Evolutionary conservation across 441 rosid genomes (phyloP).

Genomic region (Hypseocharis bilobata): DNA sequence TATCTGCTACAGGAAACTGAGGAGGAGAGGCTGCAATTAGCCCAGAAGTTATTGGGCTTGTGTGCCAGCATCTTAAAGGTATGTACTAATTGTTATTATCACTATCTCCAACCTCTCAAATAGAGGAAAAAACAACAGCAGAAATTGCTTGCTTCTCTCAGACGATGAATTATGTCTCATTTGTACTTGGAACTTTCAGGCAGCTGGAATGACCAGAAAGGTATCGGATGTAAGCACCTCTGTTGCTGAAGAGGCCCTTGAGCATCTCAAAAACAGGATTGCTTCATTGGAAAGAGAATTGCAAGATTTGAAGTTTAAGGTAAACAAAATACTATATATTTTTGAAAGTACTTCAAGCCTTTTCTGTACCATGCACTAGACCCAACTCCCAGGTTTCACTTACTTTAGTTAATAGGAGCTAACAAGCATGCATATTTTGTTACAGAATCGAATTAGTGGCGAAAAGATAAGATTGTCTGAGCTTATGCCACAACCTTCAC

Average conservation of each 20-base stretch:
- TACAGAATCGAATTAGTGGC: slow-evolving; percentile 44
- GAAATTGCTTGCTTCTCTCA: no score
- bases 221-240: slow-evolving; percentile 44
- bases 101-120: no score
- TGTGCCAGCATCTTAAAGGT: slow-evolving; percentile 69
- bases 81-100: no score
- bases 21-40: slow-evolving; percentile 56
- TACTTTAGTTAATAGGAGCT: background rate
- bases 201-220: slow-evolving; percentile 51
- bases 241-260: slow-evolving; percentile 73
- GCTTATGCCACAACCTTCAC: slow-evolving; percentile 45
- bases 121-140: no score
- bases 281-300: slow-evolving; percentile 58
- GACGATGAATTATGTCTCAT: no score
- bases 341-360: no score
- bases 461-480: slow-evolving; percentile 54
- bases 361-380: no score
- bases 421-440: slow-evolving; percentile 2
- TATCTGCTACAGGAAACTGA: slow-evolving; percentile 50
- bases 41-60: slow-evolving; percentile 52
- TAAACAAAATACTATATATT: slow-evolving; percentile 15
- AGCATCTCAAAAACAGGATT: slow-evolving; percentile 48
- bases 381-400: background rate
- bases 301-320: slow-evolving; percentile 54
- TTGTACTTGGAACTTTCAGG: no score